Percentiles rank a stretch among this genome's conserved stretches.
Conservation (phyloP, 176 grass and related monocot species). For the Zoysia japonica region DNA sequence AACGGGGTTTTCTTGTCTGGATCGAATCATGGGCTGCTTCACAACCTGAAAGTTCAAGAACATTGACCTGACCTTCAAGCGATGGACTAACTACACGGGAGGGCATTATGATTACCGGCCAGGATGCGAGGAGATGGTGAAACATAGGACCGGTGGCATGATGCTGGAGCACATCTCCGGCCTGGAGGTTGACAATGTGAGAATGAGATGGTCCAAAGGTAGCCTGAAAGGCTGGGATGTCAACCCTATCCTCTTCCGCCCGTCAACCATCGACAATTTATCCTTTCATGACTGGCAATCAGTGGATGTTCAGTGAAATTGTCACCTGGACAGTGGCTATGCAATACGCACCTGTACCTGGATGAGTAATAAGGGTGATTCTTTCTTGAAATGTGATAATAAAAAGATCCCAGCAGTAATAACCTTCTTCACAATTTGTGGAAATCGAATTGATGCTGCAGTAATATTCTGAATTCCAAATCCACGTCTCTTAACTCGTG, state of each 20-base stretch:
- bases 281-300: conserved; percentile 78
- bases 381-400: conserved; percentile 40
- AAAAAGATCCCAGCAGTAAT: not conserved
- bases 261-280: conserved; percentile 59
- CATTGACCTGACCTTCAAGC: conserved; percentile 67
- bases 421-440: not conserved
- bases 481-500: not conserved
- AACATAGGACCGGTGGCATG: conserved; percentile 67
- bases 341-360: not conserved
- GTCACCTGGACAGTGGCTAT: not conserved
- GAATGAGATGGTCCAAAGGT: conserved; percentile 64
- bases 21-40: conserved; percentile 54
- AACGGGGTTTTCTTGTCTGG: conserved; percentile 85
- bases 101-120: conserved; percentile 78
- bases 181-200: conserved; percentile 81
- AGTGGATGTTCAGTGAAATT: conserved; percentile 37
- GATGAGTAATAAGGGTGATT: conserved; percentile 19
- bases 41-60: conserved; percentile 73
- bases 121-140: conserved; percentile 63
- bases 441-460: not conserved
- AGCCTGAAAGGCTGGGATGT: conserved; percentile 56
- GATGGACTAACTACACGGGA: conserved; percentile 65
- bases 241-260: conserved; percentile 60
- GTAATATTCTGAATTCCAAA: not conserved
- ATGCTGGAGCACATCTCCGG: conserved; percentile 83